Evolutionary conservation across 1,139 yeast species (phyloP).

Genomic region (Diutina siamensis): DNA sequence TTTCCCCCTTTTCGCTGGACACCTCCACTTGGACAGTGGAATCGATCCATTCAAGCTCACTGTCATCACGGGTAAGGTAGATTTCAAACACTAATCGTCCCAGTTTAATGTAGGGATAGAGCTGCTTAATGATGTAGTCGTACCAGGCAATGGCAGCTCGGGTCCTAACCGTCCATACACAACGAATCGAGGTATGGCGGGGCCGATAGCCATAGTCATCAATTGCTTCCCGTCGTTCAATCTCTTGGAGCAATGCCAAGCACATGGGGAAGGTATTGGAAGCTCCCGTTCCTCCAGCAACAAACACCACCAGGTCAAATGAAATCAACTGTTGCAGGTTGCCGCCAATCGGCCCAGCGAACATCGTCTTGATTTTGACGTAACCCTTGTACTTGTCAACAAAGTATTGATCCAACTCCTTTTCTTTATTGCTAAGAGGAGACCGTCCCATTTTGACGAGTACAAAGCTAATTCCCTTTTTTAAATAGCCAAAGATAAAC

Average conservation of each 20-base stretch:
- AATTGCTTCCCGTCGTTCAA: constrained; percentile 15
- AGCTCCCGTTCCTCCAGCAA: constrained; percentile 37
- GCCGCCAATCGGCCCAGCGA: constrained; percentile 37
- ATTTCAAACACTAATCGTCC: constrained; percentile 18
- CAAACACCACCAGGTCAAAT: constrained; percentile 29
- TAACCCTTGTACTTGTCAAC: constrained; percentile 7
- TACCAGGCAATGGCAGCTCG: constrained; percentile 25
- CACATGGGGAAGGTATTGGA: constrained; percentile 37
- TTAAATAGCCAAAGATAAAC: neutral
- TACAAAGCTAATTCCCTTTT: neutral
- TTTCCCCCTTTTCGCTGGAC: neutral
- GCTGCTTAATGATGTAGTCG: constrained; percentile 19
- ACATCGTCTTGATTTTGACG: constrained; percentile 20
- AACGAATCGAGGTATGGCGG: constrained; percentile 14
- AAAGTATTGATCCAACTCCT: neutral
- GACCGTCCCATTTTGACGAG: neutral
- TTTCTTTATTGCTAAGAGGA: neutral
- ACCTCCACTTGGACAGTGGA: neutral
- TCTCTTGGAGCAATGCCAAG: constrained; percentile 21
- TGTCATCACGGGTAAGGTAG: constrained; percentile 14
- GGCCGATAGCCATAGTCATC: constrained; percentile 27
- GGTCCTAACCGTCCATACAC: constrained; percentile 26
- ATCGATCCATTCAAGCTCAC: constrained; percentile 4
- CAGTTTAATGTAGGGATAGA: constrained; percentile 15
- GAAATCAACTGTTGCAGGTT: constrained; percentile 27